A percentile compares a stretch with the other conserved stretches of the same genome.
phyloP scores from a whole-genome alignment of 2,329 filamentous ascomycete genomes.

The Xylaria sp. region DNA sequence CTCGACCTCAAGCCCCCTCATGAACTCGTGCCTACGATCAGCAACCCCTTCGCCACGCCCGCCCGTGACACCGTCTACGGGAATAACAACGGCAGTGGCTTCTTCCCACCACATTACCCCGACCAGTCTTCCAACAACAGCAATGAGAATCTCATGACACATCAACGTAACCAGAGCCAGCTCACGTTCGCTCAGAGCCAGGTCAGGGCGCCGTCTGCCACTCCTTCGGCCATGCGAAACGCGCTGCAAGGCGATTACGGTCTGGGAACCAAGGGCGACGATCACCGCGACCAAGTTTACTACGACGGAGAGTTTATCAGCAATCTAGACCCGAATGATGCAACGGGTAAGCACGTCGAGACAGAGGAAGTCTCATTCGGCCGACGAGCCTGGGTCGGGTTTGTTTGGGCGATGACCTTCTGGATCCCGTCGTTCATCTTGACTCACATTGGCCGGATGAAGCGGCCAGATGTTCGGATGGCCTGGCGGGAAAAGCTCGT shows the following conservation, averaged over 20 bases:
- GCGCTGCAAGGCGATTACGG: conserved; percentile 82
- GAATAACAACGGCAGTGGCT: conserved; percentile 69
- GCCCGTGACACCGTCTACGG: conserved; percentile 79
- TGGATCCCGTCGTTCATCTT: conserved; percentile 92
- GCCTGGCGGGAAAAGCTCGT: conserved; percentile 97
- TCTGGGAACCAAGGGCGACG: conserved; percentile 85
- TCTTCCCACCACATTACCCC: conserved; percentile 73
- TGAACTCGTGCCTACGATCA: conserved; percentile 44
- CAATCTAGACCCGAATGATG: conserved; percentile 79
- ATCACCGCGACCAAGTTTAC: conserved; percentile 76
- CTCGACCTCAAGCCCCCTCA: conserved; percentile 83
- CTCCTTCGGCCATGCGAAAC: conserved; percentile 67
- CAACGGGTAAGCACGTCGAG: conserved; percentile 79
- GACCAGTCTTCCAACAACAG: conserved; percentile 72
- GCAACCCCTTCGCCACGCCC: conserved; percentile 53
- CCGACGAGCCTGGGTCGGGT: conserved; percentile 80
- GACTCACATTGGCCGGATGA: conserved; percentile 89
- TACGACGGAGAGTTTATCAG: conserved; percentile 78
- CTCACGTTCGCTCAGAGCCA: conserved; percentile 54
- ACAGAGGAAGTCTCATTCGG: conserved; percentile 70
- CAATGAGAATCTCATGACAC: conserved; percentile 74
- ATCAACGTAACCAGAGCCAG: conserved; percentile 67
- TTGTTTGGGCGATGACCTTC: conserved; percentile 89
- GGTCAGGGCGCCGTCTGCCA: conserved; percentile 66
- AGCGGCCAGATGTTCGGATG: conserved; percentile 94